Evolutionary conservation across 805 yeast genomes (phyloP), one percentile per base, ranked within the genome.

Genomic region (Pichia kluyveri): DNA sequence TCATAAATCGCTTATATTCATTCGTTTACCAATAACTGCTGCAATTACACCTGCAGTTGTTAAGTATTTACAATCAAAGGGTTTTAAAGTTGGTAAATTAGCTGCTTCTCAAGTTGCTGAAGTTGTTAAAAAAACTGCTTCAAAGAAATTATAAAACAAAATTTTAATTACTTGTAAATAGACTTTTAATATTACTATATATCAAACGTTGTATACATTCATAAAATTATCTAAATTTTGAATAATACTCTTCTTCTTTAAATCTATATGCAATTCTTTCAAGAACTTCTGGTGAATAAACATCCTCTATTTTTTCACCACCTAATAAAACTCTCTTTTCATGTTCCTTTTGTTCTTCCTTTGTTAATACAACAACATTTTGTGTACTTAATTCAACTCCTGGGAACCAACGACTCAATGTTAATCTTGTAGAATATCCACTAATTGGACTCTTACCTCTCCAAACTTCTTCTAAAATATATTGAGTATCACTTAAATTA

Each of bases 391-490:
- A 68, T 12, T 82, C 86, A 55, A 74, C 68, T 1, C 62, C 58
- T 8, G 87, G 88, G 53, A 80, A 83, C 99, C 99, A 93, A 60
- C 86, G 72, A 1, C 95, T 80, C 38, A 93, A 71, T 1, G 91
- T 79, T 51, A 91, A 69, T 57, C 89, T 77, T 1, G 95, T 86
- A 7, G 90, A 82, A 56, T 74, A 86, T 18, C 90, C 85, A 17
- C 95, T 83, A 14, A 90, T 74, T 17, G 95, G 93, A 0, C 96
- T 84, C 64, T 89, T 88, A 14, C 98, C 97, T 52, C 95, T 79
- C 70, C 81, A 93, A 3, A 93, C 83, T 66, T 93, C 99, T 60
- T 91, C 98, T 36, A 90, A 71, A 15, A 91, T 72, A 60, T 89
- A 93, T 41, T 80, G 84, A 28, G 87, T 80, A 51, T 93, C 99